These are phyloP conservation scores for Blastomyces gilchristii DNA, from an alignment of 2,329 filamentous ascomycete genomes.

Conservation along the genomic window DNA sequence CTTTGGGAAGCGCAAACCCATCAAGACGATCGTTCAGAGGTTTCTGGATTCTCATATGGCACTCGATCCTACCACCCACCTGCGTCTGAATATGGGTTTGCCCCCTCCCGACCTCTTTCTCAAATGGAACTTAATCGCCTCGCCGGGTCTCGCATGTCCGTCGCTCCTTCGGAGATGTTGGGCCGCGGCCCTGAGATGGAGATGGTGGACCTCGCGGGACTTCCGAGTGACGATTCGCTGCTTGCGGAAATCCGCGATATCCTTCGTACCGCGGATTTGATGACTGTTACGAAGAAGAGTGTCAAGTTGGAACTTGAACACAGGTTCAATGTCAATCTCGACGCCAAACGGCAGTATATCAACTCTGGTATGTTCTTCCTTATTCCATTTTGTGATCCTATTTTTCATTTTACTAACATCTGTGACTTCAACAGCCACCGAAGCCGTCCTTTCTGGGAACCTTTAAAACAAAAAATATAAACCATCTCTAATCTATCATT, in stretches of 20 bases:
- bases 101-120: constrained; percentile 51
- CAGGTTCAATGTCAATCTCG: constrained; percentile 76
- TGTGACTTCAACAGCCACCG: constrained; percentile 48
- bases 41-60: constrained; percentile 88
- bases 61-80: constrained; percentile 63
- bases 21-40: constrained; percentile 69
- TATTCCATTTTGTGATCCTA: neutral
- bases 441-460: constrained; percentile 67
- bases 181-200: constrained; percentile 53
- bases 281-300: constrained; percentile 98
- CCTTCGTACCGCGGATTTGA: constrained; percentile 79
- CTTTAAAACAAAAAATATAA: constrained; percentile 37
- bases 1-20: constrained; percentile 94
- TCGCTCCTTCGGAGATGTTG: constrained; percentile 57
- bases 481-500: neutral
- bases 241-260: constrained; percentile 93
- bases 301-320: constrained; percentile 89
- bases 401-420: constrained; percentile 20
- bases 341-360: constrained; percentile 85
- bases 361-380: constrained; percentile 61
- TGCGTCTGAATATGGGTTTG: constrained; percentile 62
- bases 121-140: constrained; percentile 49
- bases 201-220: constrained; percentile 60
- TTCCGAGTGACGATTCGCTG: constrained; percentile 82
- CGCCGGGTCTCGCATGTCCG: constrained; percentile 59